Conservation (phyloP, 495 filamentous ascomycete genomes). For the Mytilinidion resinicola region DNA sequence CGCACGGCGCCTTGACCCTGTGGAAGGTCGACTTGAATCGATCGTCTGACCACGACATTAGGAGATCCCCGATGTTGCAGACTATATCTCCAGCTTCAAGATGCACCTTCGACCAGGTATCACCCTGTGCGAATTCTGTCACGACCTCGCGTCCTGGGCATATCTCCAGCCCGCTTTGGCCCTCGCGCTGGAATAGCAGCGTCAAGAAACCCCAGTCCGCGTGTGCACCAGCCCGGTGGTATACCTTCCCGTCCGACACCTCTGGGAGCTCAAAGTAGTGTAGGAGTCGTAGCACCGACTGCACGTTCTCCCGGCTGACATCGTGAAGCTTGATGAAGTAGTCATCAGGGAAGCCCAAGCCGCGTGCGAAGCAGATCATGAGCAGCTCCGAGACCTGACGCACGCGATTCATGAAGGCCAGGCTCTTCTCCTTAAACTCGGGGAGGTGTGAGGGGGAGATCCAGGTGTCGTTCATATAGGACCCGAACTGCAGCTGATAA, state of each 20-base stretch:
- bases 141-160: constrained; percentile 59
- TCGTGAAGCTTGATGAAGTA: constrained; percentile 55
- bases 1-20: constrained; percentile 52
- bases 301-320: constrained; percentile 42
- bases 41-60: constrained; percentile 66
- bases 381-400: constrained; percentile 51
- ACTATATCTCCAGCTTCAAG: constrained; percentile 53
- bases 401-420: constrained; percentile 49
- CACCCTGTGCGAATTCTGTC: constrained; percentile 53
- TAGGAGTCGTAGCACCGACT: constrained; percentile 53
- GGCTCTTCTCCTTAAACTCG: constrained; percentile 41
- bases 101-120: constrained; percentile 58
- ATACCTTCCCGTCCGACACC: constrained; percentile 40
- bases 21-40: constrained; percentile 62
- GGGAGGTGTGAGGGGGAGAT: constrained; percentile 44
- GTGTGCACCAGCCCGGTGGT: constrained; percentile 59
- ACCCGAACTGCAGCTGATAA: constrained; percentile 55
- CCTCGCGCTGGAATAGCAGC: constrained; percentile 58
- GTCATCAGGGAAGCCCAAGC: constrained; percentile 49
- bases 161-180: constrained; percentile 58
- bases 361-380: constrained; percentile 55
- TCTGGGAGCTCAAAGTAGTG: constrained; percentile 46
- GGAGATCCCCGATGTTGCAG: constrained; percentile 62
- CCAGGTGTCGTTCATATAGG: constrained; percentile 46
- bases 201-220: constrained; percentile 60